Percentiles rank a stretch among this genome's conserved stretches.
These are phyloP conservation scores for Obelidium mucronatum DNA, from an alignment of 192 early-diverging fungal species.

Conservation along the genomic window DNA sequence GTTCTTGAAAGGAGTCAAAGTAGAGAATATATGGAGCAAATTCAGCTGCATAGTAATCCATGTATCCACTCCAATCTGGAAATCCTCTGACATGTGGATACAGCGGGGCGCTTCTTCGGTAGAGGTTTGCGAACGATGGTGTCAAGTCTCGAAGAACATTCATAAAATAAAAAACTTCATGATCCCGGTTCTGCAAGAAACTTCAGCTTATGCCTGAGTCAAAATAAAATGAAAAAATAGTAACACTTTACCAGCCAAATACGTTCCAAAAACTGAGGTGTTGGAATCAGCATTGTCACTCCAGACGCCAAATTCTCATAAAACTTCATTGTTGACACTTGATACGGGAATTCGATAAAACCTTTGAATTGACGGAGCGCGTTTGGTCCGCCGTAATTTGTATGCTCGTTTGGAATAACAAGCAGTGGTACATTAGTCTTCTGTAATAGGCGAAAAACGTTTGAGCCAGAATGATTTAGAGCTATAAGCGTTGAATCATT, in stretches of 20 bases:
- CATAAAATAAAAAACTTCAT: slow-evolving; percentile 17
- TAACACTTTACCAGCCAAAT: slow-evolving; percentile 4
- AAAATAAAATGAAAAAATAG: background rate
- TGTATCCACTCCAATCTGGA: slow-evolving; percentile 22
- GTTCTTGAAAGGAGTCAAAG: slow-evolving; percentile 19
- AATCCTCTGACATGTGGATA: background rate
- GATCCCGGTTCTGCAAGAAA: slow-evolving; percentile 3
- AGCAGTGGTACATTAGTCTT: background rate
- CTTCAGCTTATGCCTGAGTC: background rate
- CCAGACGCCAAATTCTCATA: slow-evolving; percentile 37
- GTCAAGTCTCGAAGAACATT: background rate
- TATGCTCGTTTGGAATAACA: slow-evolving; percentile 17
- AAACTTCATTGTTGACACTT: slow-evolving; percentile 35
- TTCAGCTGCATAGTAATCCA: slow-evolving; percentile 34
- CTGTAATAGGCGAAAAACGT: slow-evolving; percentile 4
- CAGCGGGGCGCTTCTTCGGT: background rate
- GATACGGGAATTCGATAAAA: slow-evolving; percentile 33
- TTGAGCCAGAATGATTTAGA: slow-evolving; percentile 4
- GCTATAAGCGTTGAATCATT: background rate
- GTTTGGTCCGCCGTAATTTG: slow-evolving; percentile 26
- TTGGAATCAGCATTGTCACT: slow-evolving; percentile 22
- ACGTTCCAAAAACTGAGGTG: slow-evolving; percentile 22
- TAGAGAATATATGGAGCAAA: slow-evolving; percentile 31
- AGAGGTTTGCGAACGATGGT: background rate
- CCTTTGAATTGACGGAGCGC: slow-evolving; percentile 21